phyloP scores from a whole-genome alignment of 202 grass and related monocot genomes.

The Zizania palustris region DNA sequence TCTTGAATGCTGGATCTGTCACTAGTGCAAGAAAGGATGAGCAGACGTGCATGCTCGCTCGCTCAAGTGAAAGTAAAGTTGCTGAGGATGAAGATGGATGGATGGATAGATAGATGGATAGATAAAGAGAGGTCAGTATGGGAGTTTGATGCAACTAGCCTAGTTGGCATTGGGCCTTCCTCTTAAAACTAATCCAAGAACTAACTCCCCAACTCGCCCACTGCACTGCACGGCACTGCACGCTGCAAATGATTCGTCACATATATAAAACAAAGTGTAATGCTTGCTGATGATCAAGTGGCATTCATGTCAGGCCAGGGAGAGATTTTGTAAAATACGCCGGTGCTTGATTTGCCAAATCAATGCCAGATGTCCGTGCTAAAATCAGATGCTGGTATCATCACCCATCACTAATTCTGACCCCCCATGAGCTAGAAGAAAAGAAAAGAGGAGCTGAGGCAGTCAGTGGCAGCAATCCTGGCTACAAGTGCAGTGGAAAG shows the following conservation, averaged over 20 bases:
- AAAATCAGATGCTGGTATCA: slow-evolving; percentile 40
- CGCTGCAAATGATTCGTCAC: slow-evolving; percentile 49
- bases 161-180: slow-evolving; percentile 51
- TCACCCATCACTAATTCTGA: slow-evolving; percentile 41
- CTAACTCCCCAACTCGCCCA: slow-evolving; percentile 47
- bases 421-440: slow-evolving; percentile 10
- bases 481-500: slow-evolving; percentile 4
- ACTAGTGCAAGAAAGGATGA: slow-evolving; percentile 24
- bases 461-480: slow-evolving; percentile 29
- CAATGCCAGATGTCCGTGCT: slow-evolving; percentile 25
- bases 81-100: slow-evolving; percentile 39
- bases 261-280: slow-evolving; percentile 10
- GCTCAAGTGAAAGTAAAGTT: slow-evolving; percentile 50
- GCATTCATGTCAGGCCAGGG: slow-evolving; percentile 27
- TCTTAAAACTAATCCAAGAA: slow-evolving; percentile 48
- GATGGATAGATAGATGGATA: slow-evolving; percentile 22
- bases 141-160: slow-evolving; percentile 46
- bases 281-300: slow-evolving; percentile 9
- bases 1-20: too few relatives aligned
- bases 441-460: slow-evolving; percentile 5
- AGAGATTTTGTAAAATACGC: slow-evolving; percentile 34
- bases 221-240: too few relatives aligned
- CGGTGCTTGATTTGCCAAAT: slow-evolving; percentile 46
- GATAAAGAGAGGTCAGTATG: slow-evolving; percentile 22
- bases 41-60: slow-evolving; percentile 40